Conservation (phyloP, 108 stramenopile species). For the Nannochloropsis oceanica region DNA sequence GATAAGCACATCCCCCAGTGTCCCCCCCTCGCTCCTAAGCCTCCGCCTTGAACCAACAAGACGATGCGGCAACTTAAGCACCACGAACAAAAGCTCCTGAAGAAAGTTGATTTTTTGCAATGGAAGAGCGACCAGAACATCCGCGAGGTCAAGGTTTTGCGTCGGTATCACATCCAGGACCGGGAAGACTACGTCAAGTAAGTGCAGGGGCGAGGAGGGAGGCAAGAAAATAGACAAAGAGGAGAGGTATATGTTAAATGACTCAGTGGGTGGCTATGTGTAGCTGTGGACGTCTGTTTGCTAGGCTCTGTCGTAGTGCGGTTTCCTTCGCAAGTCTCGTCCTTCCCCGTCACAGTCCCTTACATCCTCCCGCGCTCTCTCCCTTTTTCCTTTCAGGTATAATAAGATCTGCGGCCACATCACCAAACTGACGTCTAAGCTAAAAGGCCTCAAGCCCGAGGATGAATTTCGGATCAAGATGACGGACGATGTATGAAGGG, state of each 20-base stretch:
- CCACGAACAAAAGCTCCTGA: slow-evolving; percentile 94
- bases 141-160: slow-evolving; percentile 77
- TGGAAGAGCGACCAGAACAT: slow-evolving; percentile 93
- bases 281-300: background rate
- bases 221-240: background rate
- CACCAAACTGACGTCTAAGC: slow-evolving; percentile 66
- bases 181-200: slow-evolving; percentile 79
- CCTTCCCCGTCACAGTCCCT: too few species aligned
- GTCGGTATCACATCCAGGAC: slow-evolving; percentile 84
- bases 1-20: too few species aligned
- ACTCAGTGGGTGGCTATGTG: background rate
- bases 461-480: slow-evolving; percentile 88
- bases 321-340: too few species aligned
- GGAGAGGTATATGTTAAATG: background rate
- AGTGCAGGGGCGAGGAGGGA: background rate
- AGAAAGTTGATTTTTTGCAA: slow-evolving; percentile 88
- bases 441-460: slow-evolving; percentile 59
- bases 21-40: too few species aligned
- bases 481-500: slow-evolving; percentile 45
- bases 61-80: slow-evolving; percentile 66
- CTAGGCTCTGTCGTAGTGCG: too few species aligned
- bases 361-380: background rate
- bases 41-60: background rate
- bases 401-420: slow-evolving; percentile 44
- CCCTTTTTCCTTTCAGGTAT: slow-evolving; percentile 43